Percentiles rank a stretch among this genome's conserved stretches.
phyloP scores from a whole-genome alignment of 495 filamentous ascomycete species.

The Penicillium silybi region DNA sequence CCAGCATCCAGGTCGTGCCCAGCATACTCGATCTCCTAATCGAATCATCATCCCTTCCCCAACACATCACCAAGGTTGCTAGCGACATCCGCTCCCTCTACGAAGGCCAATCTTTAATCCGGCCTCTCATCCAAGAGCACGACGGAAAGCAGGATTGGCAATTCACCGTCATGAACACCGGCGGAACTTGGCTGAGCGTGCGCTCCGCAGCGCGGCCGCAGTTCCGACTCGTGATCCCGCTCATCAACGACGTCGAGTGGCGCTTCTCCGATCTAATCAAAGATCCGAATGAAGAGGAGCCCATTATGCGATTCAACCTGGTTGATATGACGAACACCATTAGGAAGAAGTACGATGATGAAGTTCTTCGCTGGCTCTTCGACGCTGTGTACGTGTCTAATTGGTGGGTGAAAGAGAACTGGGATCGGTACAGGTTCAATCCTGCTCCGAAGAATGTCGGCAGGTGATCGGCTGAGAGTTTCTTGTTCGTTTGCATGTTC shows the following conservation, averaged over 20 bases:
- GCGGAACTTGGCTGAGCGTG: conserved; percentile 43
- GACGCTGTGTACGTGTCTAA: conserved; percentile 41
- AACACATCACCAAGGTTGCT: conserved; percentile 27
- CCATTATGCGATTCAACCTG: conserved; percentile 34
- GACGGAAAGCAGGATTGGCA: conserved; percentile 44
- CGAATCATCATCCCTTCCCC: conserved; percentile 34
- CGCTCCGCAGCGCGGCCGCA: conserved; percentile 38
- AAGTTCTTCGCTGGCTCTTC: conserved; percentile 38
- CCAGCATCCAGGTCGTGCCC: conserved; percentile 31
- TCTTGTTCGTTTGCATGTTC: background rate
- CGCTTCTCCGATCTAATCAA: conserved; percentile 40
- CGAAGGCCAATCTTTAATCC: conserved; percentile 49
- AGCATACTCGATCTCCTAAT: conserved; percentile 37
- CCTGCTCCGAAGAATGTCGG: background rate
- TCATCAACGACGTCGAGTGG: conserved; percentile 44
- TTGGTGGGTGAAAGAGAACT: conserved; percentile 45
- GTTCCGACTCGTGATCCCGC: conserved; percentile 44
- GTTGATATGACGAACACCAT: conserved; percentile 31
- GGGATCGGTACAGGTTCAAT: conserved; percentile 16
- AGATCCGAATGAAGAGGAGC: conserved; percentile 38
- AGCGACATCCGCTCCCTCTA: conserved; percentile 39
- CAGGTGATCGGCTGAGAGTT: background rate
- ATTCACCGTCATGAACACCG: conserved; percentile 50
- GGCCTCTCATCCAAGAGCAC: conserved; percentile 26
- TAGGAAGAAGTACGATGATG: conserved; percentile 29